Conservation (phyloP, 2,329 filamentous ascomycete species). For the Colletotrichum tropicale region DNA sequence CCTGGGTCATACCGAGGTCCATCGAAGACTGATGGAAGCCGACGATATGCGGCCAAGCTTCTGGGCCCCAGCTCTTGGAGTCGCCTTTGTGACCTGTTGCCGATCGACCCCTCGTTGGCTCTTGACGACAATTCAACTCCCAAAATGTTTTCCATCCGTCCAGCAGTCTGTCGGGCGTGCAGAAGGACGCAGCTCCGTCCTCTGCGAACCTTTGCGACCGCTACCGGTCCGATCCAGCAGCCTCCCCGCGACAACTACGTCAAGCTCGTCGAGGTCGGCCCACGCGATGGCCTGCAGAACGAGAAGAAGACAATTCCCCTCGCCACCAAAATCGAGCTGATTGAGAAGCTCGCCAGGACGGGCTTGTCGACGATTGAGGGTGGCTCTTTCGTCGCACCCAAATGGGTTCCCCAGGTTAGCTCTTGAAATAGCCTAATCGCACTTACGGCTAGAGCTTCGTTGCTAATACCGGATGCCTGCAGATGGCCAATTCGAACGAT, state of each 20-base stretch:
- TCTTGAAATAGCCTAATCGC: neutral
- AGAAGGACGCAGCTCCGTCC: slow-evolving; percentile 33
- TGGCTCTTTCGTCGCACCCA: slow-evolving; percentile 82
- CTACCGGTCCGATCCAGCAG: slow-evolving; percentile 28
- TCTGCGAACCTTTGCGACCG: slow-evolving; percentile 45
- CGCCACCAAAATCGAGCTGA: slow-evolving; percentile 77
- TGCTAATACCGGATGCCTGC: neutral
- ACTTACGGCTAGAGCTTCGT: neutral
- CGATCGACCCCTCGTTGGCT: neutral
- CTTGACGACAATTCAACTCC: neutral
- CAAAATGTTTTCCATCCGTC: slow-evolving; percentile 39
- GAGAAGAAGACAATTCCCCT: slow-evolving; percentile 75
- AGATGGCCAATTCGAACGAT: slow-evolving; percentile 82
- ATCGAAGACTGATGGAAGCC: slow-evolving; percentile 2
- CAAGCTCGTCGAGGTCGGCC: slow-evolving; percentile 81
- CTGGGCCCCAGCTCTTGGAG: neutral
- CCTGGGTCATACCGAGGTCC: neutral
- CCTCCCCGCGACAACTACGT: slow-evolving; percentile 47
- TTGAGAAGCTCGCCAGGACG: slow-evolving; percentile 70
- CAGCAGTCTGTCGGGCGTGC: slow-evolving; percentile 43
- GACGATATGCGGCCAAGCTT: slow-evolving; percentile 21
- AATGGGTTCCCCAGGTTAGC: slow-evolving; percentile 80
- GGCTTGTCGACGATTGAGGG: slow-evolving; percentile 79
- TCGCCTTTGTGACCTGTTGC: neutral
- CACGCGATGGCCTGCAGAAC: slow-evolving; percentile 87